A percentile compares a stretch with the other conserved stretches of the same genome.
phyloP scores from a whole-genome alignment of 2,329 filamentous ascomycete species.

The Leptosphaerulina australis region DNA sequence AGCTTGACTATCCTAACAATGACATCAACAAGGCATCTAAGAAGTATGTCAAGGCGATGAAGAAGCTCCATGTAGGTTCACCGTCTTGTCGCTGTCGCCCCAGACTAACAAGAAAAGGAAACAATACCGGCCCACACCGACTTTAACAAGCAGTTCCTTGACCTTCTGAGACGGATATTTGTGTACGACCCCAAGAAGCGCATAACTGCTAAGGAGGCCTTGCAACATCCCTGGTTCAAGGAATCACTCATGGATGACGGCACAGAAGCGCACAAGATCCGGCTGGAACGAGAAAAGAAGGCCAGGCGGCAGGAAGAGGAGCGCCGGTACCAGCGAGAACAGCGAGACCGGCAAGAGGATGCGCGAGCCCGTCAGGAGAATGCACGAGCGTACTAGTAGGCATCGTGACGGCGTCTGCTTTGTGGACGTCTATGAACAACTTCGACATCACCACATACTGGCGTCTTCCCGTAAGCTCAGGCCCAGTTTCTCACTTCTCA shows the following conservation, averaged over 20 bases:
- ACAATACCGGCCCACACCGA: constrained; percentile 65
- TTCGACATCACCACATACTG: constrained; percentile 10
- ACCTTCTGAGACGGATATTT: constrained; percentile 67
- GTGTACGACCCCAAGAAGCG: constrained; percentile 70
- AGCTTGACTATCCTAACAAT: constrained; percentile 67
- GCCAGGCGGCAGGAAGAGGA: constrained; percentile 41
- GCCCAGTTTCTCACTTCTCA: constrained; percentile 36
- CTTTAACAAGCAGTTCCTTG: constrained; percentile 68
- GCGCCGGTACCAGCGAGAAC: constrained; percentile 35
- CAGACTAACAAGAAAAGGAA: constrained; percentile 53
- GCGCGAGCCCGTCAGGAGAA: constrained; percentile 10
- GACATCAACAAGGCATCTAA: constrained; percentile 68
- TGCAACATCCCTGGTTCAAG: constrained; percentile 71
- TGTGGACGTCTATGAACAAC: constrained; percentile 20
- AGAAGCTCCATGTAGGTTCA: constrained; percentile 61
- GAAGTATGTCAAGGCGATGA: constrained; percentile 74
- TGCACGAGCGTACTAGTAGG: constrained; percentile 24
- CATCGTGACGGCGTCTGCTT: constrained; percentile 3
- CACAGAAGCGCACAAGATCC: constrained; percentile 67
- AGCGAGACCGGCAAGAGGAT: constrained; percentile 25
- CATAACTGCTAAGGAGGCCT: constrained; percentile 68
- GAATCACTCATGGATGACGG: constrained; percentile 69
- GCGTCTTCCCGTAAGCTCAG: constrained; percentile 3
- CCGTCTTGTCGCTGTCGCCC: too few species aligned
- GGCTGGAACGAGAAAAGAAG: constrained; percentile 52